phyloP scores from a whole-genome alignment of 768 basidiomycete genomes.

The Mycena floridula region DNA sequence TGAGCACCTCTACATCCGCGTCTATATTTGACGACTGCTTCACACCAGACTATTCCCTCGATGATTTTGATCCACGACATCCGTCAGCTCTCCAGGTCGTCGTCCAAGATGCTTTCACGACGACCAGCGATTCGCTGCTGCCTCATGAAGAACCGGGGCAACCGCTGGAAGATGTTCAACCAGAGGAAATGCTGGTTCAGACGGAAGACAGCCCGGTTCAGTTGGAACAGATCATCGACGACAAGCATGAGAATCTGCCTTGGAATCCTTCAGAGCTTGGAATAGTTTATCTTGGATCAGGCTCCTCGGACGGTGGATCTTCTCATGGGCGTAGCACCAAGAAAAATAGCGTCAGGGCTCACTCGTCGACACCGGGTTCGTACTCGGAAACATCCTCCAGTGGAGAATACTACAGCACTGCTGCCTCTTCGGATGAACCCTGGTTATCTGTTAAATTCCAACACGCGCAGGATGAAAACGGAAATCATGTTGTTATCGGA shows the following conservation, averaged over 20 bases:
- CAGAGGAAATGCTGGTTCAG: too few species aligned
- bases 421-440: constrained; percentile 15
- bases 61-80: constrained; percentile 6
- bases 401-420: neutral
- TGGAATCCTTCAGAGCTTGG: constrained; percentile 36
- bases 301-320: constrained; percentile 13
- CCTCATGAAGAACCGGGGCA: constrained; percentile 13
- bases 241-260: constrained; percentile 15
- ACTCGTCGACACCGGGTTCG: neutral
- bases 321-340: neutral
- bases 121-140: constrained; percentile 10
- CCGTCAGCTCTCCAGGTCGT: constrained; percentile 7
- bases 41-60: neutral
- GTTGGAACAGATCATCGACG: too few species aligned
- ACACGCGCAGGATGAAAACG: constrained; percentile 56
- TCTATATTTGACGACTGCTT: neutral
- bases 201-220: too few species aligned
- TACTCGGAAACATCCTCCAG: neutral
- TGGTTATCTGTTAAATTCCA: constrained; percentile 60
- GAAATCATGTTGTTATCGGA: constrained; percentile 66
- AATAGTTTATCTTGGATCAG: constrained; percentile 34
- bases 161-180: too few species aligned
- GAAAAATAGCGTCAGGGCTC: neutral
- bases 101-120: constrained; percentile 8
- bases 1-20: neutral